phyloP scores from a whole-genome alignment of 1,284 basidiomycete genomes.

The Moniliophthora roreri region DNA sequence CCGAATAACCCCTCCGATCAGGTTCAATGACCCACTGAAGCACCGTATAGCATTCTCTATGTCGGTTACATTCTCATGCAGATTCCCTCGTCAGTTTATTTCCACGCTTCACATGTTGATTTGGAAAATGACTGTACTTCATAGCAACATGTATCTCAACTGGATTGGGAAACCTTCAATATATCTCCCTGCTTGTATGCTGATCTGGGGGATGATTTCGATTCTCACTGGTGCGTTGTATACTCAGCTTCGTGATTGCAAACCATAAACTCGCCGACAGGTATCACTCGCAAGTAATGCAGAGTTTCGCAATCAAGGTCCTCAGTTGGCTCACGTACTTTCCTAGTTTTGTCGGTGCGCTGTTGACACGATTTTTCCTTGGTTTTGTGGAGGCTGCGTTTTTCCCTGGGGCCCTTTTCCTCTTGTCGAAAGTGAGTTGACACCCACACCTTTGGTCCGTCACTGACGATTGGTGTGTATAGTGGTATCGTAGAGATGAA shows the following conservation, averaged over 20 bases:
- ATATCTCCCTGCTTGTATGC: conserved; percentile 69
- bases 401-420: conserved; percentile 58
- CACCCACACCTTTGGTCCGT: conserved; percentile 8
- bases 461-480: conserved; percentile 23
- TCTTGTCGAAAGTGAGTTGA: conserved; percentile 46
- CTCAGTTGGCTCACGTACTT: background rate
- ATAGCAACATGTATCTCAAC: conserved; percentile 73
- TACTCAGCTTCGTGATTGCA: conserved; percentile 1
- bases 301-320: background rate
- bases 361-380: conserved; percentile 71
- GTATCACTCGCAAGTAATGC: conserved; percentile 42
- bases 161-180: conserved; percentile 67
- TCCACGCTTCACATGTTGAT: background rate
- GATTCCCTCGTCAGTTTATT: conserved; percentile 56
- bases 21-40: too few relatives aligned
- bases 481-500: conserved; percentile 68
- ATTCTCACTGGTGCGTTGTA: conserved; percentile 47
- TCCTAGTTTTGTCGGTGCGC: conserved; percentile 59
- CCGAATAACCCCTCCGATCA: background rate
- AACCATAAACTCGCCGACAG: conserved; percentile 19
- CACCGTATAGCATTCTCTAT: conserved; percentile 3
- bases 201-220: conserved; percentile 66
- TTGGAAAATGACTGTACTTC: background rate
- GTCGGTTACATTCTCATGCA: conserved; percentile 32
- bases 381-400: conserved; percentile 62